Conservation (phyloP, 1,284 basidiomycete species). For the Malassezia cuniculi region DNA sequence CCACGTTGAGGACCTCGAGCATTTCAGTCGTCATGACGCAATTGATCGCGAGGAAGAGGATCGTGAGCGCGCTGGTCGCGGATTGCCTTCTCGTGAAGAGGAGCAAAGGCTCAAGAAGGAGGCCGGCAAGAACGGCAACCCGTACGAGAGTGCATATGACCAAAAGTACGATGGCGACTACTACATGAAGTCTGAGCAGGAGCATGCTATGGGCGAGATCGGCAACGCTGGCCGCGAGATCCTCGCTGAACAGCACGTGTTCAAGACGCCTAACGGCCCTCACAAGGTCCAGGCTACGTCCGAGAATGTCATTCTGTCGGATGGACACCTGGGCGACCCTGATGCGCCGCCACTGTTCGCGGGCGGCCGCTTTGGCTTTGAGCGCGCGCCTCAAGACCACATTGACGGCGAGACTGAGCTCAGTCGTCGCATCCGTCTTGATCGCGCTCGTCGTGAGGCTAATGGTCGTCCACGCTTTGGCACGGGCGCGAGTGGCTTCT, state of each 20-base stretch:
- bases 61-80: constrained; percentile 66
- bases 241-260: constrained; percentile 33
- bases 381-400: constrained; percentile 18
- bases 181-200: constrained; percentile 24
- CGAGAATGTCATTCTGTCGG: constrained; percentile 26
- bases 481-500: constrained; percentile 27
- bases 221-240: constrained; percentile 36
- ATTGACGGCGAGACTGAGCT: constrained; percentile 35
- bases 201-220: constrained; percentile 23
- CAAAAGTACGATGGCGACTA: constrained; percentile 29
- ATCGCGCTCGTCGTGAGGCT: constrained; percentile 28
- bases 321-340: constrained; percentile 25
- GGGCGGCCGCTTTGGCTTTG: constrained; percentile 9
- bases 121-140: constrained; percentile 26
- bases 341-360: constrained; percentile 21
- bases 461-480: constrained; percentile 26
- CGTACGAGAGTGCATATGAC: constrained; percentile 37
- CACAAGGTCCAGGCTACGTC: constrained; percentile 31
- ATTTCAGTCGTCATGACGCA: constrained; percentile 71
- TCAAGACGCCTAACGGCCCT: constrained; percentile 36
- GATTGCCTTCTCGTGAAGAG: constrained; percentile 51
- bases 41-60: constrained; percentile 79
- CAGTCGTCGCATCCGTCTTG: constrained; percentile 26
- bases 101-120: constrained; percentile 25
- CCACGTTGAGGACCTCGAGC: constrained; percentile 63